Conservation (phyloP, 441 rosid genomes). For the Corymbia calophylla region DNA sequence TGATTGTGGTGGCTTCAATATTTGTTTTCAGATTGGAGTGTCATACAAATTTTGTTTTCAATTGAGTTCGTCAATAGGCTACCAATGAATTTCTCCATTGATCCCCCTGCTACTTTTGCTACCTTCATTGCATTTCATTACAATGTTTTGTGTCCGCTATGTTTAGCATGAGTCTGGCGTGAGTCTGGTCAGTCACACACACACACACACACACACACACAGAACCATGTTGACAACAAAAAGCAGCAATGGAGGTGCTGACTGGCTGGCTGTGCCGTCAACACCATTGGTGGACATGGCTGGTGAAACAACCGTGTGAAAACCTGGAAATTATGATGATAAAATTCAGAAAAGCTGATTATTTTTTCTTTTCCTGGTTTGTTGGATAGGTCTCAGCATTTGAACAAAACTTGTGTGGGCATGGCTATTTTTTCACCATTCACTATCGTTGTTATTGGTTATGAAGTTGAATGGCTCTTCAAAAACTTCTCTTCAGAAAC, state of each 20-base stretch:
- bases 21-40: background rate
- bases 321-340: background rate
- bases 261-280: background rate
- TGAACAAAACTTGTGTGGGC: background rate
- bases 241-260: background rate
- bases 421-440: background rate
- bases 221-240: background rate
- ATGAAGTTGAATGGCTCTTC: constrained; percentile 1
- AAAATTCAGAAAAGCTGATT: background rate
- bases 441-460: background rate
- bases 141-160: background rate
- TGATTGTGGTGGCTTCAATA: background rate
- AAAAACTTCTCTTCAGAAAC: constrained; percentile 37
- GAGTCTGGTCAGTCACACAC: no score
- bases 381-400: background rate
- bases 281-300: background rate
- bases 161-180: background rate
- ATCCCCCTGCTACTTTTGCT: background rate
- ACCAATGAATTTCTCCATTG: background rate
- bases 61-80: background rate
- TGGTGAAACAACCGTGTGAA: background rate
- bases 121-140: background rate
- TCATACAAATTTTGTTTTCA: background rate
- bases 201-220: background rate
- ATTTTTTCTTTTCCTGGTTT: background rate